Conservation (phyloP, 345 rosid species). For the Hypericum perforatum region DNA sequence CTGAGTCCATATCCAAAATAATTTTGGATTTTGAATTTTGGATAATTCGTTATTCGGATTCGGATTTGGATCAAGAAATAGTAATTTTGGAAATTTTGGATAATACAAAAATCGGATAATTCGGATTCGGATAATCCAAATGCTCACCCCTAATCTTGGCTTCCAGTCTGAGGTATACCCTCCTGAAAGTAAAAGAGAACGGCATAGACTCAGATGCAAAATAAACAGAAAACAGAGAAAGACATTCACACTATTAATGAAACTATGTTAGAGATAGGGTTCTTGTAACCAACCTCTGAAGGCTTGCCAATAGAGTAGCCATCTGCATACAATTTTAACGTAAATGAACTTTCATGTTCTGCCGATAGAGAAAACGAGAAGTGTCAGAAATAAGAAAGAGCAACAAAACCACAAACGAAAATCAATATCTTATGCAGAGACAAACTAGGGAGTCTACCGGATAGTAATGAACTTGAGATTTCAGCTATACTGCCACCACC, state of each 20-base stretch:
- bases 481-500: slow-evolving; percentile 21
- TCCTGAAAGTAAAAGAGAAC: slow-evolving; percentile 24
- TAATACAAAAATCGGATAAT: too few relatives aligned
- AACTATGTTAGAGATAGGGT: slow-evolving; percentile 4
- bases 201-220: slow-evolving; percentile 7
- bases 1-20: too few relatives aligned
- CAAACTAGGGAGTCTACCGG: slow-evolving; percentile 34
- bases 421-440: slow-evolving; percentile 9
- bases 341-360: slow-evolving; percentile 74
- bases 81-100: too few relatives aligned
- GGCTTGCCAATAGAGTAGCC: slow-evolving; percentile 77
- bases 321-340: slow-evolving; percentile 58
- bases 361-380: slow-evolving; percentile 15
- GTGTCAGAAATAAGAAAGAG: background rate
- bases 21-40: too few relatives aligned
- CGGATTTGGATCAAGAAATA: too few relatives aligned
- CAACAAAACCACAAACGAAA: slow-evolving; percentile 3
- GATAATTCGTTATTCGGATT: too few relatives aligned
- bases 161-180: slow-evolving; percentile 27
- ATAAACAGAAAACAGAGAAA: slow-evolving; percentile 5
- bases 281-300: slow-evolving; percentile 46
- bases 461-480: slow-evolving; percentile 20
- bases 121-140: too few relatives aligned
- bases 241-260: background rate
- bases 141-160: too few relatives aligned